Conservation (phyloP, 2,329 filamentous ascomycete species). For the Fusarium transvaalense region DNA sequence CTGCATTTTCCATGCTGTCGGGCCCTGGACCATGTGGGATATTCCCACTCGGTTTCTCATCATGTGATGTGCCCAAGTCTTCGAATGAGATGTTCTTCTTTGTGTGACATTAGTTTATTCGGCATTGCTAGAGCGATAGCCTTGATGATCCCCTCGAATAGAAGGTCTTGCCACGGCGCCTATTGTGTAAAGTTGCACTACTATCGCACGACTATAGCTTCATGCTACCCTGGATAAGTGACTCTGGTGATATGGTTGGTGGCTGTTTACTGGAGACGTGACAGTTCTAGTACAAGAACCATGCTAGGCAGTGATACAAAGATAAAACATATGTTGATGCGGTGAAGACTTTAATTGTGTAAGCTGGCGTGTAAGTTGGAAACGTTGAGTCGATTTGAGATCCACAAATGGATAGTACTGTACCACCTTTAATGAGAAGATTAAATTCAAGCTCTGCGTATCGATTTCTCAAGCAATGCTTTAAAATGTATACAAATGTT, state of each 20-base stretch:
- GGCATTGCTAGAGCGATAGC: constrained; percentile 14
- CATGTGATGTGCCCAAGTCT: constrained; percentile 38
- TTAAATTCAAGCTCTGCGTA: not conserved
- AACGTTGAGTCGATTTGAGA: not conserved
- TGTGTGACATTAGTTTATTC: constrained; percentile 32
- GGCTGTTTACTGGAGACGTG: constrained; percentile 19
- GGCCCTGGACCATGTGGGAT: constrained; percentile 31
- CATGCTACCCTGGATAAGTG: constrained; percentile 26
- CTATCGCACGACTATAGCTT: constrained; percentile 37
- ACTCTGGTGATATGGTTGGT: constrained; percentile 39
- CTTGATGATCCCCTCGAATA: constrained; percentile 28
- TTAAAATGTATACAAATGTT: too few relatives aligned
- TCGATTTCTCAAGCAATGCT: not conserved
- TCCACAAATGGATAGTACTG: not conserved
- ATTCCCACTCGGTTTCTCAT: constrained; percentile 19
- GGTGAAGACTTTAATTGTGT: constrained; percentile 11
- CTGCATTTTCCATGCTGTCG: constrained; percentile 32
- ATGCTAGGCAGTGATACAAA: constrained; percentile 2
- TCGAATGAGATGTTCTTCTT: constrained; percentile 33
- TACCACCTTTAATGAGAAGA: not conserved
- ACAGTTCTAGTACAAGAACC: constrained; percentile 28
- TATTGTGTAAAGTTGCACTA: constrained; percentile 36
- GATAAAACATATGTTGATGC: constrained; percentile 21
- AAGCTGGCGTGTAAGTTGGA: not conserved
- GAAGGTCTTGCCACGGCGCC: constrained; percentile 31